phyloP scores from a whole-genome alignment of 345 rosid species.

The Melaleuca alternifolia region DNA sequence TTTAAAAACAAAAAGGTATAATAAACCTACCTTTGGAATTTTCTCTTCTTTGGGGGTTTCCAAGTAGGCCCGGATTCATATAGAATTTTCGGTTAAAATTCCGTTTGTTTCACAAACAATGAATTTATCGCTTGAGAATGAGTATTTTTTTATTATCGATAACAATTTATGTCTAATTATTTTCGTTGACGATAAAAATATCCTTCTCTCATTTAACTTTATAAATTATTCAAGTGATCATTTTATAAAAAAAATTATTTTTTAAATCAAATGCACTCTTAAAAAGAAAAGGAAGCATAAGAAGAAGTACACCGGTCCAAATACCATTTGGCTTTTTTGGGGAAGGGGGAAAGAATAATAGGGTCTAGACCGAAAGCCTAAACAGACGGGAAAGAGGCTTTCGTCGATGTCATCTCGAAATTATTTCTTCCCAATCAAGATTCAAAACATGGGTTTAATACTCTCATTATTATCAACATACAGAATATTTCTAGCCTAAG shows the following conservation, averaged over 20 bases:
- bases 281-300: too few species aligned
- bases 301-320: not conserved
- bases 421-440: not conserved
- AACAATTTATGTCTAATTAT: too few species aligned
- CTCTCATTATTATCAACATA: not conserved
- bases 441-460: not conserved
- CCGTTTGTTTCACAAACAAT: too few species aligned
- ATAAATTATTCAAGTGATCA: too few species aligned
- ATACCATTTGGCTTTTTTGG: not conserved
- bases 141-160: too few species aligned
- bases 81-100: not conserved
- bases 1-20: not conserved
- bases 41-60: not conserved
- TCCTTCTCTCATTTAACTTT: too few species aligned
- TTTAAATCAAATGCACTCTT: too few species aligned
- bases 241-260: too few species aligned
- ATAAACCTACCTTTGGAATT: not conserved
- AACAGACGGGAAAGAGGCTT: not conserved
- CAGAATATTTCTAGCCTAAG: not conserved
- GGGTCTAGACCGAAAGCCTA: not conserved
- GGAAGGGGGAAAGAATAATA: not conserved
- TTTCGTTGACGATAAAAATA: too few species aligned
- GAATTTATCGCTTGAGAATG: too few species aligned
- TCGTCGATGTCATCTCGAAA: not conserved
- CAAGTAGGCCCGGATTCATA: not conserved